Conservation (phyloP, 2,329 filamentous ascomycete genomes). For the Achaetomium macrosporum region DNA sequence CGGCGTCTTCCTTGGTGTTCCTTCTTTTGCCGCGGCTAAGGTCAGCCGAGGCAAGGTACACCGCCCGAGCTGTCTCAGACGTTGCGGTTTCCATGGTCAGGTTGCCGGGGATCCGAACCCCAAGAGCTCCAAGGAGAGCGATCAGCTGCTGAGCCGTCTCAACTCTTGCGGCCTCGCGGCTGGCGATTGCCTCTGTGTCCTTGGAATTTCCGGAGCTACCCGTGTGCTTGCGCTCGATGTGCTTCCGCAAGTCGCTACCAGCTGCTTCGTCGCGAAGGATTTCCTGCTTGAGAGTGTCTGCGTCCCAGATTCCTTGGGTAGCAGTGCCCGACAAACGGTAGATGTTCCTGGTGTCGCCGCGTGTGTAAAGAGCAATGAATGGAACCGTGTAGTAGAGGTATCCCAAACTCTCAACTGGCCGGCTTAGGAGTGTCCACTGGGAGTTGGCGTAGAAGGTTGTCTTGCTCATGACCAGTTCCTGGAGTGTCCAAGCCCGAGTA, state of each 20-base stretch:
- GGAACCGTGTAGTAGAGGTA: constrained; percentile 29
- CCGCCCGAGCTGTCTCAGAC: constrained; percentile 22
- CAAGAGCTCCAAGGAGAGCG: constrained; percentile 20
- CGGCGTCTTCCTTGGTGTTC: too few species aligned
- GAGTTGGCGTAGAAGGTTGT: constrained; percentile 32
- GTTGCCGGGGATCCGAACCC: constrained; percentile 23
- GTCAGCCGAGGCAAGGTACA: constrained; percentile 21
- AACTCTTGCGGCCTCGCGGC: constrained; percentile 3
- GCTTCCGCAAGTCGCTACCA: too few species aligned
- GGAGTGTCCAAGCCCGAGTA: constrained; percentile 29
- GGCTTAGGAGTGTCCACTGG: constrained; percentile 25
- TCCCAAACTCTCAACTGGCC: constrained; percentile 29
- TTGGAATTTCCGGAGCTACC: not conserved
- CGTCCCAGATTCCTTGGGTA: not conserved
- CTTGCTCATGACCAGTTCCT: constrained; percentile 32
- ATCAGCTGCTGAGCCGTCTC: constrained; percentile 22
- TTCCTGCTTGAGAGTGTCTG: not conserved
- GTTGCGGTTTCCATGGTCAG: constrained; percentile 23
- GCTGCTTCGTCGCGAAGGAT: not conserved
- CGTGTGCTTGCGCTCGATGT: not conserved
- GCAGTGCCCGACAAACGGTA: not conserved
- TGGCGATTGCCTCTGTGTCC: not conserved
- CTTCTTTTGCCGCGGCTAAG: not conserved
- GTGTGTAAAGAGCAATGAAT: constrained; percentile 26
- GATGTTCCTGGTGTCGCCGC: constrained; percentile 20